Evolutionary conservation across 2,329 filamentous ascomycete species (phyloP), one percentile per base, ranked within the genome.

Genomic region (Fusarium xylarioides): DNA sequence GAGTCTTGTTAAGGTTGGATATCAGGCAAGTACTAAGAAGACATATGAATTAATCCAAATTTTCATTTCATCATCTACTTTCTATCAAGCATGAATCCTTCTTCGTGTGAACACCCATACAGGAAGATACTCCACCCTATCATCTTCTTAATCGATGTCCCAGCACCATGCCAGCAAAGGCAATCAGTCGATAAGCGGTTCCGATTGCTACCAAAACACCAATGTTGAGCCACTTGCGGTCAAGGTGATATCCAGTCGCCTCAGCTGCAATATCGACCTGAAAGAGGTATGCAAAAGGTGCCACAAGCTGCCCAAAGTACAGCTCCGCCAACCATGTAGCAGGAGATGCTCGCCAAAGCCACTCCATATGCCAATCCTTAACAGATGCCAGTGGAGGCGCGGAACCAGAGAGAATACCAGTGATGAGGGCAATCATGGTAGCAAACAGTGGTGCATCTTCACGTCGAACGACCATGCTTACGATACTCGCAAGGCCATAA

Each of bases 371-470:
- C 88, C 88, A 90, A 0, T 74, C 72, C 65, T 83, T 81, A 14
- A 88, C 87, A 59, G 83, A 84, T 9, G 80, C 76, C 30, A 90
- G 77, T 2, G 84, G 82, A 26, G 88, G 88, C 6, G 86, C 85
- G 14, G 87, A 84, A 8, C 88, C 88, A 5, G 83, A 87, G 19
- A 90, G 77, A 16, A 90, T 85, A 7, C 87, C 86, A 11, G 88
- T 84, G 70, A 90, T 85, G 9, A 91, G 79, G 34, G 82, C 83
- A 37, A 85, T 79, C 82, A 90, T 87, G 15, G 88, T 87, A 4
- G 88, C 86, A 11, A 90, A 78, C 1, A 90, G 79, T 0, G 88
- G 88, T 1, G 87, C 88, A 66, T 90, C 86, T 77, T 90, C 88
- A 12, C 88, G 80, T 26, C 85, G 83, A 28, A 86, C 83, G 3